phyloP scores from a whole-genome alignment of 2,329 filamentous ascomycete species.

The Pestalotiopsis sp. region DNA sequence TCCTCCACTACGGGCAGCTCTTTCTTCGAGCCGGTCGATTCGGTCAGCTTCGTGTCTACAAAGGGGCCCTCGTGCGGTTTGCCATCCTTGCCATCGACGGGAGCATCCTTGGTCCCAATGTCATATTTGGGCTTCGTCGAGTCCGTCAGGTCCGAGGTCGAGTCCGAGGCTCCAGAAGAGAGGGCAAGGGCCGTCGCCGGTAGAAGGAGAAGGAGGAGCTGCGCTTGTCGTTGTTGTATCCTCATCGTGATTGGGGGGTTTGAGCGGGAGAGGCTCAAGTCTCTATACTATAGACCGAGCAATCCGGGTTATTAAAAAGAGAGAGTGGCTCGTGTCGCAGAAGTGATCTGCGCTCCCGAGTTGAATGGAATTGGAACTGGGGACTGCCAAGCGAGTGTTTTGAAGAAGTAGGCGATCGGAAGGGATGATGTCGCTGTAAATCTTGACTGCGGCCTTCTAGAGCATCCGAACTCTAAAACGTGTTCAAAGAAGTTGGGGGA shows the following conservation, averaged over 20 bases:
- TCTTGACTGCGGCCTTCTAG: neutral
- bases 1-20: slow-evolving; percentile 50
- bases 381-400: neutral
- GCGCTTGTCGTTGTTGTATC: slow-evolving; percentile 27
- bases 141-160: slow-evolving; percentile 17
- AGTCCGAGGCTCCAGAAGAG: slow-evolving; percentile 22
- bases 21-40: slow-evolving; percentile 35
- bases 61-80: slow-evolving; percentile 89
- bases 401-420: neutral
- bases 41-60: slow-evolving; percentile 53
- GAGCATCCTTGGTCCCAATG: slow-evolving; percentile 71
- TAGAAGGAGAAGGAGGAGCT: slow-evolving; percentile 30
- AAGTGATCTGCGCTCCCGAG: neutral
- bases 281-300: neutral
- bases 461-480: neutral
- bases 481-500: neutral
- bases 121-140: slow-evolving; percentile 40
- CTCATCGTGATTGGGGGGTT: slow-evolving; percentile 26
- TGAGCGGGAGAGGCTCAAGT: neutral
- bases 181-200: slow-evolving; percentile 25
- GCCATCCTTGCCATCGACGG: slow-evolving; percentile 90
- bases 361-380: neutral
- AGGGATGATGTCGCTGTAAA: neutral
- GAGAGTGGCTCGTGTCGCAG: neutral
- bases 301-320: neutral